phyloP scores from a whole-genome alignment of 1,284 basidiomycete species.

The Ganoderma resinaceum region DNA sequence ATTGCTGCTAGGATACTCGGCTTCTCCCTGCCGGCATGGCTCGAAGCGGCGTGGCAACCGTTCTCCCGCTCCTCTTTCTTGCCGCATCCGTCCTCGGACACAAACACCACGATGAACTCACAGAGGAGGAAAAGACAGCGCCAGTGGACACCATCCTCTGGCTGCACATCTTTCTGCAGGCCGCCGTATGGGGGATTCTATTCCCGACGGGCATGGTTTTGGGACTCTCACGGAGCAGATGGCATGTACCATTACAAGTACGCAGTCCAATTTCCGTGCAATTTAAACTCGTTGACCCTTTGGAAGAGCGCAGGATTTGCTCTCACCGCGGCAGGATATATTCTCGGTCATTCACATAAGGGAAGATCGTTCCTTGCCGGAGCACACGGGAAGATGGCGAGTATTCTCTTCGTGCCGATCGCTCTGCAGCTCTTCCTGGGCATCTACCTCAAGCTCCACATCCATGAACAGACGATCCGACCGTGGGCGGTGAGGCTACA shows the following conservation, averaged over 20 bases:
- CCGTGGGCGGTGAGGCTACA: constrained; percentile 80
- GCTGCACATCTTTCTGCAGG: constrained; percentile 82
- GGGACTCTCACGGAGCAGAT: constrained; percentile 79
- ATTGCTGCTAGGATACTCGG: neutral
- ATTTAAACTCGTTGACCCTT: neutral
- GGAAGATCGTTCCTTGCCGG: constrained; percentile 77
- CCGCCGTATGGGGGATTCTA: constrained; percentile 79
- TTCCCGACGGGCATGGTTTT: constrained; percentile 91
- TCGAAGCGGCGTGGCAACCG: constrained; percentile 7
- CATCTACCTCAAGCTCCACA: constrained; percentile 93
- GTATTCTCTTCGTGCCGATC: constrained; percentile 73
- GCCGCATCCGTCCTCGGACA: constrained; percentile 51
- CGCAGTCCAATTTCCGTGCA: neutral
- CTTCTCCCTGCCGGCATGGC: constrained; percentile 18
- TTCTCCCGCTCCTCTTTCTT: constrained; percentile 28
- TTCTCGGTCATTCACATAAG: constrained; percentile 83
- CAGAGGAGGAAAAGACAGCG: constrained; percentile 69
- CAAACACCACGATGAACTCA: constrained; percentile 62
- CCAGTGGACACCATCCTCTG: constrained; percentile 81
- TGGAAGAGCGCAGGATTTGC: constrained; percentile 70
- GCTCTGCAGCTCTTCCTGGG: constrained; percentile 76
- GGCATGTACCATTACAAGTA: constrained; percentile 89
- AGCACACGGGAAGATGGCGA: constrained; percentile 76
- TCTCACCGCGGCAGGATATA: constrained; percentile 74
- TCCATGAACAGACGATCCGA: constrained; percentile 81